Base-by-base conservation (phyloP, 768 basidiomycete species). In the Rhizopogon rudus region DNA sequence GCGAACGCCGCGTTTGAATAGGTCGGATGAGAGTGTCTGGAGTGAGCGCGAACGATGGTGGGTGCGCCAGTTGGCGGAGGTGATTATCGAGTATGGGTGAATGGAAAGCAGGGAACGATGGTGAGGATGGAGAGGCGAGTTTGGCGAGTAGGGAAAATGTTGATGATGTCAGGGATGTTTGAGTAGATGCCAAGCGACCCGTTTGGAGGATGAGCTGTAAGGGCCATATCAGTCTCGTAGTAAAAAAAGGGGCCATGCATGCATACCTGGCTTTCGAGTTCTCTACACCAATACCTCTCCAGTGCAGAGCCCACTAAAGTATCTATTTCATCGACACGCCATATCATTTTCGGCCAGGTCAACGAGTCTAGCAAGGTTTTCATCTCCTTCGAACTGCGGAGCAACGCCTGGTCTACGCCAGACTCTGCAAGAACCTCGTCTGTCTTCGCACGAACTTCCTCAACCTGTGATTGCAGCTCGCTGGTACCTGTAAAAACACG, bases 131-230 rank as follows among this genome's bases (percentile, higher is more conserved):
- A 1, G 69, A 59, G 5, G 68, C 68, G 48, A 77, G 73, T n/a
- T 66, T 67, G 13, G 68, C 62, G 17, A 80, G 63, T 16, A 84
- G 70, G 3, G 56, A 44, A 33, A 75, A 74, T 12, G 77, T 76
- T 13, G 75, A 71, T 43, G 63, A 59, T 3, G 77, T 72, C 20
- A 83, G 64, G 2, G 71, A 61, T 13, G 70, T 59, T 66, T 86
- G 86, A 12, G 78, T 62, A 8, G 62, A 67, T 10, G 77, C 67
- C 10, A 91, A 73, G 25, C 77, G 74, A 13, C 89, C 88, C 1
- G 84, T 78, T 53, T 88, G 81, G 48, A 84, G 76, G 40, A 84
- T 75, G 39, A 91, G 75, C 88, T 90, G 53, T n/a, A 48, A 48
- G 35, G 43, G 3, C 10, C 12, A 2, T 10, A 40, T 52, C 2